These are phyloP conservation scores for Pichia sp. DNA, from an alignment of 1,139 yeast species.

Conservation along the genomic window DNA sequence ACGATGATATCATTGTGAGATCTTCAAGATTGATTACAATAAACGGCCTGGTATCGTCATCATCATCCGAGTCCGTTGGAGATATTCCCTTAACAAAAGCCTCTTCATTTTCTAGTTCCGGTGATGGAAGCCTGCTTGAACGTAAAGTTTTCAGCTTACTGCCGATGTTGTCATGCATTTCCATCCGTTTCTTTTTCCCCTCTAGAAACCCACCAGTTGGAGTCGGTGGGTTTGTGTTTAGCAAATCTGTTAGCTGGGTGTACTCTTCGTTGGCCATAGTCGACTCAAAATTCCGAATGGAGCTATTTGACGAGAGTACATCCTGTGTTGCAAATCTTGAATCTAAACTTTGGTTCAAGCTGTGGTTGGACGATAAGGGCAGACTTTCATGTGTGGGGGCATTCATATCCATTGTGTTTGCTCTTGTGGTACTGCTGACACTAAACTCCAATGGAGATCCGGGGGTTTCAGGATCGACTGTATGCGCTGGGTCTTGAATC, in stretches of 20 bases:
- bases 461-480: constrained; percentile 13
- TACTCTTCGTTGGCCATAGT: constrained; percentile 49
- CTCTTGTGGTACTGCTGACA: constrained; percentile 8
- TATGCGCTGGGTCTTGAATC: neutral
- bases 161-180: neutral
- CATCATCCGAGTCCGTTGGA: constrained; percentile 12
- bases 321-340: constrained; percentile 9
- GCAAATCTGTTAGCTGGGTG: constrained; percentile 53
- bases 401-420: constrained; percentile 5
- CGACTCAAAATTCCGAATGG: constrained; percentile 27
- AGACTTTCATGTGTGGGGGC: neutral
- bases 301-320: constrained; percentile 18
- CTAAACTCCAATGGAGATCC: constrained; percentile 16
- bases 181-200: neutral
- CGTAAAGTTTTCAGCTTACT: neutral
- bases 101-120: neutral
- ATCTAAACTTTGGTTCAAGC: neutral
- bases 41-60: constrained; percentile 26
- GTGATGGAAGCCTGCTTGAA: neutral
- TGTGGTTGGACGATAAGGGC: neutral
- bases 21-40: constrained; percentile 28
- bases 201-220: constrained; percentile 33
- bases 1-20: constrained; percentile 31
- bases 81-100: constrained; percentile 2
- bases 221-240: constrained; percentile 50